phyloP scores from a whole-genome alignment of 768 basidiomycete species.

The Leccinum truebloodii region DNA sequence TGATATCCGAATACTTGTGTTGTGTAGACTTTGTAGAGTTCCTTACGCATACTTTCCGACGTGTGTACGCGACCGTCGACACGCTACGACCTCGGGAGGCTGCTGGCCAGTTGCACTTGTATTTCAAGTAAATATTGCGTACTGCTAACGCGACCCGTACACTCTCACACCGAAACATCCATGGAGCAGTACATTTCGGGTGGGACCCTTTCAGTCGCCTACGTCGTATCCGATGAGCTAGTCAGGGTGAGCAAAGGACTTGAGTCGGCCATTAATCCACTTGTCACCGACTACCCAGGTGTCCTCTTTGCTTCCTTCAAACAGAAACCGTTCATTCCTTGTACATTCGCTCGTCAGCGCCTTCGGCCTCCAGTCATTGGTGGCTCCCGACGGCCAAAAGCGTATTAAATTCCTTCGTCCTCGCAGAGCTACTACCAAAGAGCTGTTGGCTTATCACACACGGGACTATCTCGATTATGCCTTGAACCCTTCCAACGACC shows the following conservation, averaged over 20 bases:
- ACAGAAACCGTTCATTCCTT: conserved; percentile 60
- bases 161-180: neutral
- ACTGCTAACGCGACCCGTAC: neutral
- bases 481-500: conserved; percentile 37
- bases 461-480: conserved; percentile 68
- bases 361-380: conserved; percentile 47
- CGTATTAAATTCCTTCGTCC: conserved; percentile 53
- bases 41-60: neutral
- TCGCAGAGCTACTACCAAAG: conserved; percentile 50
- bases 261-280: neutral
- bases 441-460: conserved; percentile 70
- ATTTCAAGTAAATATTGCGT: neutral
- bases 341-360: conserved; percentile 65
- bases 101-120: neutral
- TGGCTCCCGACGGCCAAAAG: conserved; percentile 21
- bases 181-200: conserved; percentile 14
- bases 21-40: conserved; percentile 1
- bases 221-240: conserved; percentile 60
- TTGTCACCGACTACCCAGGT: conserved; percentile 28
- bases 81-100: neutral
- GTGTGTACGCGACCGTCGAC: neutral
- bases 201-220: conserved; percentile 35
- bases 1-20: conserved; percentile 9
- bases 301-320: conserved; percentile 66
- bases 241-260: conserved; percentile 41